Conservation (phyloP, 2,329 filamentous ascomycete genomes). For the Fusarium annulatum region DNA sequence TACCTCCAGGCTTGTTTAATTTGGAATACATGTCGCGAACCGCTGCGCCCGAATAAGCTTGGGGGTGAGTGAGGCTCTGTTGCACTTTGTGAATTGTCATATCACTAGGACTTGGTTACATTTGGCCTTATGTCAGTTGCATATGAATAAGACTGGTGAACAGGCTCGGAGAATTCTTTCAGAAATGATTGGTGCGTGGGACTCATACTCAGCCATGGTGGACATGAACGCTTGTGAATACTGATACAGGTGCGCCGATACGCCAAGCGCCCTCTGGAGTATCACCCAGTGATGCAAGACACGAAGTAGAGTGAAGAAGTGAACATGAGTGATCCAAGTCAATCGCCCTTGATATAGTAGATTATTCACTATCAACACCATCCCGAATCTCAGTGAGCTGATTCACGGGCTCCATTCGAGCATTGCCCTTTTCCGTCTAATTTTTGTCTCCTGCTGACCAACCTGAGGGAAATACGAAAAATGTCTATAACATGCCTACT, state of each 20-base stretch:
- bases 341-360: neutral
- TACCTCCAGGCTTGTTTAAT: neutral
- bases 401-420: neutral
- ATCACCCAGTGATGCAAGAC: neutral
- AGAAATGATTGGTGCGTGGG: neutral
- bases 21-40: neutral
- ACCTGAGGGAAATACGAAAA: neutral
- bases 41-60: neutral
- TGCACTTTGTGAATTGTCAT: neutral
- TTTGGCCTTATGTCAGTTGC: neutral
- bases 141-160: neutral
- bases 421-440: neutral
- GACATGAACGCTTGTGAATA: neutral
- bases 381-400: neutral
- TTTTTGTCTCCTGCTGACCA: neutral
- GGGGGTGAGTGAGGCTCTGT: neutral
- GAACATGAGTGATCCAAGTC: neutral
- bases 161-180: conserved; percentile 4
- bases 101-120: neutral
- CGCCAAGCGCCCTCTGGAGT: neutral
- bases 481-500: neutral
- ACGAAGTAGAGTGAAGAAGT: neutral
- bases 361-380: neutral
- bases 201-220: neutral
- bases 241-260: neutral